Evolutionary conservation across 371 early-diverging fungal species (phyloP), one percentile per base, ranked within the genome.

Genomic region (Mucor lusitanicus): DNA sequence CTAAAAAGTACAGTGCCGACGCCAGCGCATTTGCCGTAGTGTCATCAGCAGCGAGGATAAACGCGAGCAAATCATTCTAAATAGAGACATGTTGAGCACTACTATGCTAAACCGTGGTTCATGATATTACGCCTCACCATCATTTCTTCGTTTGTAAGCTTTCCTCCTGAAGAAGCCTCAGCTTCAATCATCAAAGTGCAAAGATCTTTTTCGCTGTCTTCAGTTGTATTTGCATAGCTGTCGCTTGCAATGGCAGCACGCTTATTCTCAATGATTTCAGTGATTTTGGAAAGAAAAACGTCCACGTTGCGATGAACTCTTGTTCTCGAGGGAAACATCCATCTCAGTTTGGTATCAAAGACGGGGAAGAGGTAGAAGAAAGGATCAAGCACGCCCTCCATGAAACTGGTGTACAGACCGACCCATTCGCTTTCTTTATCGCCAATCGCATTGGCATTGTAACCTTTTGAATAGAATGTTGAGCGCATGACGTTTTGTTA

Each of bases 161-260:
- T 46, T 12, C 39, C 27, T 27, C 75, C 77, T 30, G 67, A 73
- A 19, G 70, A 67, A 35, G 63, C 27, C 12, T 73, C 71, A 1
- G 70, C 67, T 61, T 80, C 78, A 8, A 80, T 44, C 73, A 80
- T 76, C 8, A 77, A 48, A 0, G 72, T 76, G 12, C 78, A 60
- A 8, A 80, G 35, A 54, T 80, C 81, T 33, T 73, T 76, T 56
- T 82, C 82, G 44, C 73, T 82, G n/a, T 88, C 85, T 17, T 23
- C 58, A 1, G 53, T 42, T 12, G 30, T 7, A 6, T 54, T 17
- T 17, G 64, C 64, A 59, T 12, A 61, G 63, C 13, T 30, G 53
- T 63, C 54, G 2, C 50, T 55, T 21, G 44, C n/a, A 7, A 53
- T 28, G 65, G 2, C 3, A 8, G 6, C 25, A 15, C 69, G 40